Conservation (phyloP, 2,329 filamentous ascomycete genomes). For the Keithomyces neogunnii region DNA sequence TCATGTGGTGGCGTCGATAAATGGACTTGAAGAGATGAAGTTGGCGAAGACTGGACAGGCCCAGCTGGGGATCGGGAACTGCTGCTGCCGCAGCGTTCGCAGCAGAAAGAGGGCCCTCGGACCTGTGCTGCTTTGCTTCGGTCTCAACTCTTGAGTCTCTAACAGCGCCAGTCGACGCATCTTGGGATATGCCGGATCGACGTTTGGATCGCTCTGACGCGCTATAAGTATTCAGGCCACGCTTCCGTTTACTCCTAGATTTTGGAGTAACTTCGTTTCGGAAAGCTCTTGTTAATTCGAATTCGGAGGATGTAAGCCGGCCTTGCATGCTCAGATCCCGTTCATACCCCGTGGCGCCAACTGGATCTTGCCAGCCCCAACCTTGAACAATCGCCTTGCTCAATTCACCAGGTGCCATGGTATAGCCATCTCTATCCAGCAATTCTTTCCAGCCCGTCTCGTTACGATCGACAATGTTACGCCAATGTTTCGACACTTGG, state of each 20-base stretch:
- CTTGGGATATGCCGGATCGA: slow-evolving; percentile 37
- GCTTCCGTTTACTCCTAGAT: slow-evolving; percentile 46
- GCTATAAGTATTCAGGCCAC: slow-evolving; percentile 35
- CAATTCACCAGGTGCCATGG: slow-evolving; percentile 71
- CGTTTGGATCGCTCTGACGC: slow-evolving; percentile 45
- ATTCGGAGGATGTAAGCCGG: slow-evolving; percentile 43
- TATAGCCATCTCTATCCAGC: slow-evolving; percentile 76
- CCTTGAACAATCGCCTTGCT: slow-evolving; percentile 80
- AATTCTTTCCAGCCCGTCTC: slow-evolving; percentile 95
- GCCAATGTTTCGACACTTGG: slow-evolving; percentile 91
- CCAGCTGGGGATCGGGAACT: slow-evolving; percentile 73
- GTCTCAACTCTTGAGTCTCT: slow-evolving; percentile 33
- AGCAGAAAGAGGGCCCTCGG: slow-evolving; percentile 78
- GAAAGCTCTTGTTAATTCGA: slow-evolving; percentile 35
- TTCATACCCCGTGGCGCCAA: slow-evolving; percentile 67
- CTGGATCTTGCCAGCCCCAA: slow-evolving; percentile 95
- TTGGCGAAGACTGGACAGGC: slow-evolving; percentile 67
- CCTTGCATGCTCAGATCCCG: slow-evolving; percentile 62
- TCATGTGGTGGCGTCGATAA: slow-evolving; percentile 86
- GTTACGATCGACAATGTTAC: slow-evolving; percentile 81
- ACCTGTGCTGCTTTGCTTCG: slow-evolving; percentile 43
- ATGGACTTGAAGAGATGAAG: slow-evolving; percentile 94
- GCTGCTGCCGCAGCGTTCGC: slow-evolving; percentile 77
- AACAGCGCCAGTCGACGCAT: slow-evolving; percentile 24
- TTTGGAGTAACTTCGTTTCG: slow-evolving; percentile 35